phyloP scores from a whole-genome alignment of 768 basidiomycete genomes.

The Pulveroboletus sp. region DNA sequence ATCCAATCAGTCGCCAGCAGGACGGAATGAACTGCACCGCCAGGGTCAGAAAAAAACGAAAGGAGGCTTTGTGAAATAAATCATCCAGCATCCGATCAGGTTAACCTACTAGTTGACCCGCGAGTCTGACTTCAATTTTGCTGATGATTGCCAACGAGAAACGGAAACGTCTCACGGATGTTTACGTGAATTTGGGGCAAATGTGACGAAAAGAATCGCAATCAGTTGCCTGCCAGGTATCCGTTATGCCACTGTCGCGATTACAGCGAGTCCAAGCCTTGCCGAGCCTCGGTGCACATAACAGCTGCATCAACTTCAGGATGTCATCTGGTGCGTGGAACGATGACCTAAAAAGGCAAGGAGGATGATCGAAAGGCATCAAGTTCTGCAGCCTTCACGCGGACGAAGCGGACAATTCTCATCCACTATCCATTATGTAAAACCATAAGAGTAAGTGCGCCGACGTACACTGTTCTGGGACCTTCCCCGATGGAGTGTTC shows the following conservation, averaged over 20 bases:
- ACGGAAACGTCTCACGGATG: no score
- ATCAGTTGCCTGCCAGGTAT: no score
- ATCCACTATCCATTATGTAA: no score
- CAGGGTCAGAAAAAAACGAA: not conserved
- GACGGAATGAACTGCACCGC: not conserved
- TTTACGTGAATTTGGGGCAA: no score
- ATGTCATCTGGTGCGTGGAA: no score
- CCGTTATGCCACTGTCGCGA: no score
- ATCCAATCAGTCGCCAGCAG: slow-evolving; percentile 16
- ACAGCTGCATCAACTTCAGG: no score
- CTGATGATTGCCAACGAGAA: no score
- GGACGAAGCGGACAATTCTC: not conserved
- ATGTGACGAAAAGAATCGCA: no score
- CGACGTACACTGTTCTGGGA: not conserved
- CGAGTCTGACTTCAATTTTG: no score
- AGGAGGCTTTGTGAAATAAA: not conserved
- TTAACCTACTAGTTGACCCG: no score
- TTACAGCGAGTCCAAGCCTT: no score
- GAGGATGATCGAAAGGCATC: not conserved
- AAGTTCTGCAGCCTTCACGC: not conserved
- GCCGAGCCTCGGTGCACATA: not conserved
- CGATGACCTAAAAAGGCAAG: slow-evolving; percentile 1
- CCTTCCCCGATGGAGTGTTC: not conserved
- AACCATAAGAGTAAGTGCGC: not conserved
- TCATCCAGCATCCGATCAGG: not conserved